Conservation (phyloP, 2,329 filamentous ascomycete genomes). For the Corniculantispora saksenae region DNA sequence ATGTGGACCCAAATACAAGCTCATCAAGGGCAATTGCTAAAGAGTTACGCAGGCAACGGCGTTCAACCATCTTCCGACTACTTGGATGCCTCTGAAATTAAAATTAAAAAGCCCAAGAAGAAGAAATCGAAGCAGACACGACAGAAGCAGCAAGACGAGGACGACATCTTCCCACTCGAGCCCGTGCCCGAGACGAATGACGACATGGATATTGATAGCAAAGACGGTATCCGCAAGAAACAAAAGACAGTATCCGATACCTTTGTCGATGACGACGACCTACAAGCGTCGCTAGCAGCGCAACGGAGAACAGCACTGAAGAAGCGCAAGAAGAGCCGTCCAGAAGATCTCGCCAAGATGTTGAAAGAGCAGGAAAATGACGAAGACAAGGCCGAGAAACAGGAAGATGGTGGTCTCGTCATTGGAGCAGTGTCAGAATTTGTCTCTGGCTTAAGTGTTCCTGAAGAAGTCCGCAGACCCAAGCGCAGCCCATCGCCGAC, state of each 20-base stretch:
- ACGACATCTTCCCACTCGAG: conserved; percentile 56
- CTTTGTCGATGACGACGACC: conserved; percentile 87
- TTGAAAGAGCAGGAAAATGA: conserved; percentile 66
- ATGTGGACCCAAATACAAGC: conserved; percentile 17
- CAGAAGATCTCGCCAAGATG: conserved; percentile 83
- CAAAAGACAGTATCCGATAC: conserved; percentile 64
- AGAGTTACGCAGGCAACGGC: conserved; percentile 20
- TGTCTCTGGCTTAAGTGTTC: conserved; percentile 78
- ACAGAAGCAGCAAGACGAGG: conserved; percentile 66
- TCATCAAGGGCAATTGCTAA: conserved; percentile 20
- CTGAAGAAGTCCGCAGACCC: conserved; percentile 57
- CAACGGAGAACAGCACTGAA: conserved; percentile 84
- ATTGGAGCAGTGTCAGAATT: conserved; percentile 97
- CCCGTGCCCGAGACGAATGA: conserved; percentile 41
- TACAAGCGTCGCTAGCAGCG: conserved; percentile 82
- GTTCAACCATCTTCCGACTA: conserved; percentile 72
- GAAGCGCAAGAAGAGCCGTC: conserved; percentile 83
- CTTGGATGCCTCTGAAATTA: conserved; percentile 80
- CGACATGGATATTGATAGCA: conserved; percentile 76
- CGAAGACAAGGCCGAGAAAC: conserved; percentile 46
- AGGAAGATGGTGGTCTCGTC: conserved; percentile 64
- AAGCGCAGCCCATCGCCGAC: conserved; percentile 40
- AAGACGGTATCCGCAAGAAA: conserved; percentile 56
- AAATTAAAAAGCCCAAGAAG: conserved; percentile 94
- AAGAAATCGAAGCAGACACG: conserved; percentile 78